Percentiles rank a stretch among this genome's conserved stretches.
phyloP scores from a whole-genome alignment of 176 grass and related monocot genomes.

The Musa acuminata region DNA sequence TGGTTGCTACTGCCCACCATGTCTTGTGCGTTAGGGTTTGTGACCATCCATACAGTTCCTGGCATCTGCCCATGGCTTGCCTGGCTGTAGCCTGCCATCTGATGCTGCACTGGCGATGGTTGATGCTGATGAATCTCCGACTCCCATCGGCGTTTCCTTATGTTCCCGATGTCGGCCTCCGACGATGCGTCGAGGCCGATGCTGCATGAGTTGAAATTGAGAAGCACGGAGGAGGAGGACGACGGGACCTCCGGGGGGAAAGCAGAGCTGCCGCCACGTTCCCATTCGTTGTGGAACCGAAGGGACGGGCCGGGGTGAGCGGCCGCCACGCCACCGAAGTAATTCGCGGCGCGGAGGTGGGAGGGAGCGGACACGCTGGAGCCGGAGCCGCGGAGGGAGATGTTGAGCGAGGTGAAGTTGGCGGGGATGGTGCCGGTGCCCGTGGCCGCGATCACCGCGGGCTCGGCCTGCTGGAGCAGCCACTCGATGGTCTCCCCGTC shows the following conservation, averaged over 20 bases:
- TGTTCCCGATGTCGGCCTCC: neutral
- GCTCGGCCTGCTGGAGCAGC: constrained; percentile 30
- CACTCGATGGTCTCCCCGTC: constrained; percentile 35
- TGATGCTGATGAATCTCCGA: neutral
- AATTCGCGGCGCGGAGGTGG: constrained; percentile 21
- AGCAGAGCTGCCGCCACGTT: neutral
- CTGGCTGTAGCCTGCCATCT: constrained; percentile 27
- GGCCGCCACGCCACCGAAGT: constrained; percentile 3
- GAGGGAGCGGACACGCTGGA: constrained; percentile 21
- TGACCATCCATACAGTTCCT: constrained; percentile 20
- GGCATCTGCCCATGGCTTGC: constrained; percentile 5
- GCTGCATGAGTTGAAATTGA: constrained; percentile 23
- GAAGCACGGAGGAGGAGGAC: constrained; percentile 13
- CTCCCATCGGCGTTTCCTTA: constrained; percentile 21
- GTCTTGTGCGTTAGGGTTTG: constrained; percentile 19
- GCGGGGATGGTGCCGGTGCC: constrained; percentile 25
- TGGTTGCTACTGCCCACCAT: neutral
- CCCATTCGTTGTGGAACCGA: constrained; percentile 5
- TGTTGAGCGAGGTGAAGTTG: constrained; percentile 33
- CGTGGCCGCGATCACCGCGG: constrained; percentile 26
- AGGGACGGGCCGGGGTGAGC: constrained; percentile 7
- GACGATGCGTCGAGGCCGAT: neutral
- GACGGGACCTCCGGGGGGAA: constrained; percentile 9
- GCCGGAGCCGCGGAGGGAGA: constrained; percentile 31
- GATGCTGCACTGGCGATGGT: neutral